Conservation (phyloP, 371 early-diverging fungal genomes). For the Rhizopus microsporus region DNA sequence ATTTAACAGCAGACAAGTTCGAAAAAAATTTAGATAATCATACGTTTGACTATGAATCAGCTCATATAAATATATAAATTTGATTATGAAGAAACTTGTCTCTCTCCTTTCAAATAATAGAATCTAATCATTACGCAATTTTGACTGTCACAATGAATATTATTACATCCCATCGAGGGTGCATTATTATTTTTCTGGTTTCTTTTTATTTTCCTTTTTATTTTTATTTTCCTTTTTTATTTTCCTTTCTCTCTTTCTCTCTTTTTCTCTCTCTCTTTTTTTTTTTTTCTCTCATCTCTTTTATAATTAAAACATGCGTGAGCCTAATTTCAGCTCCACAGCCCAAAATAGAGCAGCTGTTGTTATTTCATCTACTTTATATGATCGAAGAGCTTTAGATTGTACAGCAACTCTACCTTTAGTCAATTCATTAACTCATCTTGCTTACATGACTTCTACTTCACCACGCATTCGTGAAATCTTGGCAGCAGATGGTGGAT, state of each 20-base stretch:
- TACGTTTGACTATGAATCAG: too few relatives aligned
- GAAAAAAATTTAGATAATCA: too few relatives aligned
- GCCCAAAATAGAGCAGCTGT: constrained; percentile 73
- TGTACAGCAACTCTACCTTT: constrained; percentile 83
- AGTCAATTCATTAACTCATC: constrained; percentile 82
- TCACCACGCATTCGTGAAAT: constrained; percentile 78
- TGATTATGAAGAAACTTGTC: too few relatives aligned
- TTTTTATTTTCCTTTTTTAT: not conserved
- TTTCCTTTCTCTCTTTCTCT: not conserved
- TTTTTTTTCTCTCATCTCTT: not conserved
- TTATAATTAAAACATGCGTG: constrained; percentile 59
- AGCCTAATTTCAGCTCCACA: constrained; percentile 77
- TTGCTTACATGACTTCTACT: constrained; percentile 80
- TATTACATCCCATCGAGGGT: too few relatives aligned
- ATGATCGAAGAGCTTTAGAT: constrained; percentile 88
- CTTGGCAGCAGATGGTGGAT: constrained; percentile 84
- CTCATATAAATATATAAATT: too few relatives aligned
- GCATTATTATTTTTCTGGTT: not conserved
- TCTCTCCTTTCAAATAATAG: too few relatives aligned
- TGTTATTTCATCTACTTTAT: constrained; percentile 79
- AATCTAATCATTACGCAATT: too few relatives aligned
- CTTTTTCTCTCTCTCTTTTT: not conserved
- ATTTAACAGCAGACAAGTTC: too few relatives aligned
- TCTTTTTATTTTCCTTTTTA: constrained; percentile 1
- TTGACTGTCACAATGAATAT: too few relatives aligned